Conservation (phyloP, 441 rosid species). For the Manihot esculenta region DNA sequence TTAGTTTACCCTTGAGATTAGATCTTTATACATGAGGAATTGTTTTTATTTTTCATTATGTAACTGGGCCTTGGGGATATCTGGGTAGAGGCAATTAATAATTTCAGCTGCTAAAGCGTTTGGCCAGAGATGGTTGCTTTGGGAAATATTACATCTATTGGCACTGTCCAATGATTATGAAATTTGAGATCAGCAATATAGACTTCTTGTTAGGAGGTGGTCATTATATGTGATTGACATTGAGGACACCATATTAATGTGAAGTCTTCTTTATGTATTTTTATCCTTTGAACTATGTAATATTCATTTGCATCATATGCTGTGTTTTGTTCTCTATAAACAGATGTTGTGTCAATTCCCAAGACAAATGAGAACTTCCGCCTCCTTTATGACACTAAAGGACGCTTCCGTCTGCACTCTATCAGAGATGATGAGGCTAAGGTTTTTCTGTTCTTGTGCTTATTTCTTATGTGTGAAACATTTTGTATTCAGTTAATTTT, state of each 20-base stretch:
- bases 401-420: conserved; percentile 46
- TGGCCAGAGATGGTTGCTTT: no score
- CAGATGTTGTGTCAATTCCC: conserved; percentile 78
- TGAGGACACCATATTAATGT: background rate
- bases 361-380: conserved; percentile 75
- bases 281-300: background rate
- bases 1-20: background rate
- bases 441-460: conserved; percentile 12
- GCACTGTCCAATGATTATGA: background rate
- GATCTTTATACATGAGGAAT: background rate
- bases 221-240: background rate
- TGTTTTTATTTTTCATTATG: no score
- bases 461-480: background rate
- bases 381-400: conserved; percentile 79
- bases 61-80: no score
- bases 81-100: no score
- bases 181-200: background rate
- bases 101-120: no score
- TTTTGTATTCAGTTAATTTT: background rate
- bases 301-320: background rate
- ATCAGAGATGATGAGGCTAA: conserved; percentile 31
- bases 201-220: background rate
- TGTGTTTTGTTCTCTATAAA: background rate
- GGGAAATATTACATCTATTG: no score
- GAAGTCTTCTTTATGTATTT: background rate